These are phyloP conservation scores for Akanthomyces dipterigenus DNA, from an alignment of 2,329 filamentous ascomycete genomes.

Conservation along the genomic window DNA sequence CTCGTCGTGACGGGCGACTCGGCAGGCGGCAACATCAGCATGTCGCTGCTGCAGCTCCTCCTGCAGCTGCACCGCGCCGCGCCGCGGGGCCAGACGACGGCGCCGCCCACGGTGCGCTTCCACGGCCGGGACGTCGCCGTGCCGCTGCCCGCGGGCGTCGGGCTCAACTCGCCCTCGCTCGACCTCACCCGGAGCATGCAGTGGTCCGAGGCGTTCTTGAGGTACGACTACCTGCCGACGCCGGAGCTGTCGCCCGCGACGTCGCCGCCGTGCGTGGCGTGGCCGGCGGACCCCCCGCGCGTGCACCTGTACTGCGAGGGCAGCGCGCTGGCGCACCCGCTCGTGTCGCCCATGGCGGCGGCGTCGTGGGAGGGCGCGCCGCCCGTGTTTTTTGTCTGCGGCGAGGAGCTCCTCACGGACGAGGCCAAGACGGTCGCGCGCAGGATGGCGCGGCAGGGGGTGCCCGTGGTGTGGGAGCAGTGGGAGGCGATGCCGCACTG, in stretches of 20 bases:
- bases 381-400: conserved; percentile 55
- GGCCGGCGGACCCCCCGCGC: conserved; percentile 44
- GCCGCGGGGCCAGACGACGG: background rate
- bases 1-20: conserved; percentile 60
- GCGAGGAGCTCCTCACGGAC: conserved; percentile 60
- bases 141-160: conserved; percentile 55
- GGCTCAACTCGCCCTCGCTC: conserved; percentile 55
- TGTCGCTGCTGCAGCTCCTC: conserved; percentile 56
- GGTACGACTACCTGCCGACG: conserved; percentile 32
- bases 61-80: conserved; percentile 44
- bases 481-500: conserved; percentile 69
- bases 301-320: conserved; percentile 42
- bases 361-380: conserved; percentile 48
- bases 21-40: conserved; percentile 59
- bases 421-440: conserved; percentile 51
- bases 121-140: conserved; percentile 46
- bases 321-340: conserved; percentile 48
- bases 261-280: conserved; percentile 36
- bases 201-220: background rate
- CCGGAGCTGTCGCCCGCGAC: conserved; percentile 16
- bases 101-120: conserved; percentile 41
- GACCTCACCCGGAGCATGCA: conserved; percentile 51
- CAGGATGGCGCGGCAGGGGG: conserved; percentile 44
- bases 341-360: conserved; percentile 52
- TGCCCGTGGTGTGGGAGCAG: conserved; percentile 53